Conservation (phyloP, 768 basidiomycete species). For the Phallus indusiatus region DNA sequence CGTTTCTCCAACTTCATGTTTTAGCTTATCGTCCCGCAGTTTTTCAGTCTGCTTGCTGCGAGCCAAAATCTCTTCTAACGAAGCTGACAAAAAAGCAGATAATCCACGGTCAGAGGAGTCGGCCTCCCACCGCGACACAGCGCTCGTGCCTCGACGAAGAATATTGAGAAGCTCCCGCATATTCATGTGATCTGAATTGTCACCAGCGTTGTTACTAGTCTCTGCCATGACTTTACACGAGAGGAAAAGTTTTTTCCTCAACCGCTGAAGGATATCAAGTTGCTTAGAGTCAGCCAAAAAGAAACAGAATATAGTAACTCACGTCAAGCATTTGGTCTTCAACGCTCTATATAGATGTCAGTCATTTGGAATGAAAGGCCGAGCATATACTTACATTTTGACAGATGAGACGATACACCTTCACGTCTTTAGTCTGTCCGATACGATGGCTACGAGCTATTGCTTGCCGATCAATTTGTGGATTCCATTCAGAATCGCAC, state of each 20-base stretch:
- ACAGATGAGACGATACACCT: slow-evolving; percentile 65
- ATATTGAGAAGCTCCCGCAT: slow-evolving; percentile 44
- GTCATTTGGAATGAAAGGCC: background rate
- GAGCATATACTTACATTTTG: slow-evolving; percentile 27
- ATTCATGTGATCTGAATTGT: slow-evolving; percentile 13
- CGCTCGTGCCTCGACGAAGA: slow-evolving; percentile 48
- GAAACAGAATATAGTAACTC: background rate
- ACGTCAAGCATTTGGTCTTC: slow-evolving; percentile 66
- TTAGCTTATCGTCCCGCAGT: slow-evolving; percentile 35
- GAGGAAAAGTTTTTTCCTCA: slow-evolving; percentile 61
- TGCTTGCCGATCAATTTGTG: slow-evolving; percentile 29
- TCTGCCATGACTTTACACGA: slow-evolving; percentile 53
- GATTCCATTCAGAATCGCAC: slow-evolving; percentile 29
- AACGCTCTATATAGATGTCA: slow-evolving; percentile 30
- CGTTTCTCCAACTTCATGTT: slow-evolving; percentile 24
- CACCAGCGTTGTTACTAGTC: slow-evolving; percentile 11
- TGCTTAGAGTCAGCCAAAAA: background rate
- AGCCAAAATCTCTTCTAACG: slow-evolving; percentile 35
- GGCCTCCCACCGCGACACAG: slow-evolving; percentile 27
- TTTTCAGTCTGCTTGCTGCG: slow-evolving; percentile 35
- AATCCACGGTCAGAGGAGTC: slow-evolving; percentile 32
- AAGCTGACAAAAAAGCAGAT: slow-evolving; percentile 33
- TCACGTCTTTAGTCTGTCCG: slow-evolving; percentile 64
- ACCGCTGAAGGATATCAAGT: slow-evolving; percentile 22
- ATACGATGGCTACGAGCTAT: slow-evolving; percentile 33